Evolutionary conservation across 306 rosid species (phyloP), one percentile per base, ranked within the genome.

Genomic region (Comarum palustre): DNA sequence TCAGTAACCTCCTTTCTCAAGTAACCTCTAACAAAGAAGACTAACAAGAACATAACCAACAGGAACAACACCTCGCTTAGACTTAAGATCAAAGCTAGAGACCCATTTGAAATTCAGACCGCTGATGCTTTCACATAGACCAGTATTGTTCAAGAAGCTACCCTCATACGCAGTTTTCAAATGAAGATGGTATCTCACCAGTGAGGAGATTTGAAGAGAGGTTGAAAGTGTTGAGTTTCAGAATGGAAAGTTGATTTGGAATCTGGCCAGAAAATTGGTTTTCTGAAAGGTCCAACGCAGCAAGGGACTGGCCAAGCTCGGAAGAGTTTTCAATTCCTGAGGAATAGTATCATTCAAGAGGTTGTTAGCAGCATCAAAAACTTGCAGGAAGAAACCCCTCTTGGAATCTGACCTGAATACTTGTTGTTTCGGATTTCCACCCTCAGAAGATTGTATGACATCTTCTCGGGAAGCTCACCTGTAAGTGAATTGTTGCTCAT

Each of bases 91-190:
- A 87, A 79, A 45, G 83, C 84, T 69, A 82, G 76, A 74, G 84
- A 78, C 22, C 39, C 63, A 10, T 91, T 72, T 12, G 89, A 80
- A 55, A 76, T 79, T 84, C 62, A 80, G 25, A 58, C 29, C 13
- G 5, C 68, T 39, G 7, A n/a, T 81, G 48, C 78, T 84, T 1
- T 86, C 57, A 66, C 95, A 91, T 1, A 94, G 96, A 43, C 84
- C 87, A 31, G 84, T 74, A 75, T 94, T 89, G 82, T 88, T 58
- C 84, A 87, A 83, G 86, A 94, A 91, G 89, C 89, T 87, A 31
- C 4, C 63, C 6, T 60, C 74, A 82, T 17, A 83, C 0, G 57
- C 90, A 20, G 72, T 75, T 89, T 47, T 83, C 87, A 0, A 89
- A 43, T 22, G 27, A 77, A 66, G 41, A 61, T 1, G 96, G 97